Conservation (phyloP, 2,329 filamentous ascomycete species). For the Neofusicoccum sp. region DNA sequence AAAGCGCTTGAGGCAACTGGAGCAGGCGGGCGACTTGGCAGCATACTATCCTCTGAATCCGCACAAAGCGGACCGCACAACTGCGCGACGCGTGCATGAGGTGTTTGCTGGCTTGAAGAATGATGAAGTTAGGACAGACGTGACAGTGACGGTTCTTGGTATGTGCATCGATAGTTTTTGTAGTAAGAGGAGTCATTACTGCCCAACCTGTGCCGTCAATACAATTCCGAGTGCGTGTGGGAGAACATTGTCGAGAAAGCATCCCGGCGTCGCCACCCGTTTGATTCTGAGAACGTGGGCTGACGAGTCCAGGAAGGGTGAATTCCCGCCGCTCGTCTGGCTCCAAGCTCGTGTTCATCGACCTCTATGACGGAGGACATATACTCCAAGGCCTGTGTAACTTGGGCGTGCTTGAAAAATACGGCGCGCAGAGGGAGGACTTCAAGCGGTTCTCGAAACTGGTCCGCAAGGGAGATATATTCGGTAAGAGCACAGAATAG, state of each 20-base stretch:
- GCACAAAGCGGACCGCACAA: not conserved
- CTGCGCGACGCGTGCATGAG: conserved; percentile 24
- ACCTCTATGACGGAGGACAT: conserved; percentile 70
- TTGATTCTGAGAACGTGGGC: conserved; percentile 9
- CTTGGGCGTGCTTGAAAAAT: conserved; percentile 51
- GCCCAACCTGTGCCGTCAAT: not conserved
- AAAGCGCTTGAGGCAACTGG: conserved; percentile 55
- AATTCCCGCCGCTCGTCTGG: conserved; percentile 68
- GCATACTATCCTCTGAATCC: conserved; percentile 52
- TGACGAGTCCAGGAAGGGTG: conserved; percentile 64
- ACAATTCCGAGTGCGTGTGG: too few relatives aligned
- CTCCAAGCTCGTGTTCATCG: conserved; percentile 79
- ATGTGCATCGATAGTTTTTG: conserved; percentile 21
- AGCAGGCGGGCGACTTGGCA: conserved; percentile 46
- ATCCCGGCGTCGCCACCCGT: not conserved
- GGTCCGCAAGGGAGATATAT: conserved; percentile 69
- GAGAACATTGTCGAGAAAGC: too few relatives aligned
- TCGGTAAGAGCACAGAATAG: not conserved
- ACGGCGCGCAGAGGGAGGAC: conserved; percentile 38
- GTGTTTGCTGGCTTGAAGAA: conserved; percentile 32
- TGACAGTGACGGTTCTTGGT: conserved; percentile 36
- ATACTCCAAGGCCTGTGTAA: conserved; percentile 76
- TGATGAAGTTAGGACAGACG: conserved; percentile 27
- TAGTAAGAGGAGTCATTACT: not conserved
- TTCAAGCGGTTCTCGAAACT: conserved; percentile 64